Percentiles rank a stretch among this genome's conserved stretches.
These are phyloP conservation scores for Davidsoniella neocaledoniae DNA, from an alignment of 2,329 filamentous ascomycete genomes.

Conservation along the genomic window DNA sequence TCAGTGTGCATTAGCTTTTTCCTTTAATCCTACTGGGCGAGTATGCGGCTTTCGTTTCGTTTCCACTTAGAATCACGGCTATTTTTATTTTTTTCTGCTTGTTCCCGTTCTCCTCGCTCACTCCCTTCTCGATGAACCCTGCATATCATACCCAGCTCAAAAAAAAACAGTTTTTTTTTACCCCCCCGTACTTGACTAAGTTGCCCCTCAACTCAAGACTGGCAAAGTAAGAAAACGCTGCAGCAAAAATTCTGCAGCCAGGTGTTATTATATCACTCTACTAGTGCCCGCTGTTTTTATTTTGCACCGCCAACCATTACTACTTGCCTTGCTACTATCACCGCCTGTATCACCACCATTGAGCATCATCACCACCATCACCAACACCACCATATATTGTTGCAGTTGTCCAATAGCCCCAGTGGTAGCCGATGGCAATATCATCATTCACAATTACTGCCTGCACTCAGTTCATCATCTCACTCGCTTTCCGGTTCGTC, in stretches of 20 bases:
- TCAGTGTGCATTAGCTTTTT: too few species aligned
- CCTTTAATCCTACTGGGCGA: too few species aligned
- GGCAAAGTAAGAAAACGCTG: too few species aligned
- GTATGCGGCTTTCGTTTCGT: too few species aligned
- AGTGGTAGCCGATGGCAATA: neutral
- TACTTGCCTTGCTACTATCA: neutral
- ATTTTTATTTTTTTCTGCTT: neutral
- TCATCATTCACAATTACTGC: neutral
- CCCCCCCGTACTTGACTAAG: constrained; percentile 12
- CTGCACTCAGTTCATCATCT: neutral
- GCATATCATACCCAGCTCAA: constrained; percentile 2
- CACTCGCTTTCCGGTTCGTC: neutral
- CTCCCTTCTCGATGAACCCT: too few species aligned
- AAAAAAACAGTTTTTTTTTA: constrained; percentile 17
- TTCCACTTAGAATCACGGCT: too few species aligned
- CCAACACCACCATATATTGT: neutral
- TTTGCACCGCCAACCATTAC: neutral
- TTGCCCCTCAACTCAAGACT: too few species aligned
- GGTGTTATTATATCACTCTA: neutral
- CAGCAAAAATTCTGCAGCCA: too few species aligned
- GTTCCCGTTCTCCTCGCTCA: neutral
- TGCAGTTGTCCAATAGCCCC: neutral
- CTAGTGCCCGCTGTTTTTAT: neutral
- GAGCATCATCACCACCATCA: neutral
- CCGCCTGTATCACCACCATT: neutral